phyloP scores from a whole-genome alignment of 2,329 filamentous ascomycete genomes.

The Ambrosiella cleistominuta region DNA sequence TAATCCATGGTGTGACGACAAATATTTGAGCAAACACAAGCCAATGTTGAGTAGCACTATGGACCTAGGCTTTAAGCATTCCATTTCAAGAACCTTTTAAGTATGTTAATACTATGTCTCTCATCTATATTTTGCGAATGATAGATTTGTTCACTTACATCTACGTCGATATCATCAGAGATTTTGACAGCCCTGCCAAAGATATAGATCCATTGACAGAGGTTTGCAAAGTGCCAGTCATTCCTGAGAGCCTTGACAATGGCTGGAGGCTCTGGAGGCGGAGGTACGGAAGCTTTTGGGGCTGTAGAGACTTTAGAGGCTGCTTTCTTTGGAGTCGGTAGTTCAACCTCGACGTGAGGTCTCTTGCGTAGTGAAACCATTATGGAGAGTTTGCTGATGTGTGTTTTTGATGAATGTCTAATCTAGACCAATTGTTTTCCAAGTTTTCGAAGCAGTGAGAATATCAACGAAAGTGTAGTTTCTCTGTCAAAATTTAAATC shows the following conservation, averaged over 20 bases:
- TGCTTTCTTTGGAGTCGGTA: neutral
- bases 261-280: slow-evolving; percentile 1
- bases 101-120: neutral
- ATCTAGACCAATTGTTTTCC: too few relatives aligned
- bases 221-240: slow-evolving; percentile 89
- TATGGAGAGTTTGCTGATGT: neutral
- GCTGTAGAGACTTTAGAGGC: neutral
- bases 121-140: neutral
- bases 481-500: too few relatives aligned
- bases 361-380: slow-evolving; percentile 13
- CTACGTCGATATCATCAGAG: slow-evolving; percentile 72
- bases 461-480: too few relatives aligned
- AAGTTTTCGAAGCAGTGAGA: too few relatives aligned
- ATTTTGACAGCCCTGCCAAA: slow-evolving; percentile 86
- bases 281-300: neutral
- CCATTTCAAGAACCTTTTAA: slow-evolving; percentile 66
- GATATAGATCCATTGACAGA: slow-evolving; percentile 83
- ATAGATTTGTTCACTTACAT: slow-evolving; percentile 34
- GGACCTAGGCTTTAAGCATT: slow-evolving; percentile 69
- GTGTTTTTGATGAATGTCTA: too few relatives aligned
- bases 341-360: slow-evolving; percentile 7
- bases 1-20: slow-evolving; percentile 82
- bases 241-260: slow-evolving; percentile 41
- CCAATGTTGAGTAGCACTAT: slow-evolving; percentile 64
- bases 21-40: slow-evolving; percentile 72